Evolutionary conservation across 805 yeast genomes (phyloP).

Genomic region (Ogataea henricii): DNA sequence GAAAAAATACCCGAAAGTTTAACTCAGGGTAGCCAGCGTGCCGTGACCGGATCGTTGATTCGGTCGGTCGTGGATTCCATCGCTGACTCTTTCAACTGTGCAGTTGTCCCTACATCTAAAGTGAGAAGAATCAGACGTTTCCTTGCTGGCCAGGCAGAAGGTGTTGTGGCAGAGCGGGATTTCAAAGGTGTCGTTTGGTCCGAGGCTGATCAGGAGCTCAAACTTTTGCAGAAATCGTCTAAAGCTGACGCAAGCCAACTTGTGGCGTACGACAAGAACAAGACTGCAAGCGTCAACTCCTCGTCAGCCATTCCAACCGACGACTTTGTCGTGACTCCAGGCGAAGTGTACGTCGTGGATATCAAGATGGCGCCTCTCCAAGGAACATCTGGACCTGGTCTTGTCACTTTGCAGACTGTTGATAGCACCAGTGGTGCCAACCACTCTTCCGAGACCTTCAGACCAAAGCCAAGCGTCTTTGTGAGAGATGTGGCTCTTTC

Average conservation of each 20-base stretch:
- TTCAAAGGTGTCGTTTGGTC: slow-evolving; percentile 92
- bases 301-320: slow-evolving; percentile 72
- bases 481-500: slow-evolving; percentile 85
- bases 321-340: slow-evolving; percentile 70
- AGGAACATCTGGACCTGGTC: slow-evolving; percentile 56
- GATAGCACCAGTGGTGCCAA: slow-evolving; percentile 67
- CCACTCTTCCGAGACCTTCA: slow-evolving; percentile 51
- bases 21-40: slow-evolving; percentile 32
- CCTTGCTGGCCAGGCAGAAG: slow-evolving; percentile 94
- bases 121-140: slow-evolving; percentile 91
- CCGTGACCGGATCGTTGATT: slow-evolving; percentile 68
- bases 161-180: slow-evolving; percentile 86
- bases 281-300: slow-evolving; percentile 38
- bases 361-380: slow-evolving; percentile 71
- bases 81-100: slow-evolving; percentile 81
- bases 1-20: slow-evolving; percentile 68
- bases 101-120: slow-evolving; percentile 88
- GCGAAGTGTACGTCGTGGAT: slow-evolving; percentile 87
- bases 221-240: slow-evolving; percentile 47
- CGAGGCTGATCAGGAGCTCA: slow-evolving; percentile 75
- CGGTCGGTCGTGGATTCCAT: slow-evolving; percentile 80
- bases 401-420: slow-evolving; percentile 65
- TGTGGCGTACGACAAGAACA: slow-evolving; percentile 40
- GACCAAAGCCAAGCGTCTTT: slow-evolving; percentile 68
- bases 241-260: slow-evolving; percentile 36